phyloP scores from a whole-genome alignment of 2,329 filamentous ascomycete genomes.

The Nemania diffusa region DNA sequence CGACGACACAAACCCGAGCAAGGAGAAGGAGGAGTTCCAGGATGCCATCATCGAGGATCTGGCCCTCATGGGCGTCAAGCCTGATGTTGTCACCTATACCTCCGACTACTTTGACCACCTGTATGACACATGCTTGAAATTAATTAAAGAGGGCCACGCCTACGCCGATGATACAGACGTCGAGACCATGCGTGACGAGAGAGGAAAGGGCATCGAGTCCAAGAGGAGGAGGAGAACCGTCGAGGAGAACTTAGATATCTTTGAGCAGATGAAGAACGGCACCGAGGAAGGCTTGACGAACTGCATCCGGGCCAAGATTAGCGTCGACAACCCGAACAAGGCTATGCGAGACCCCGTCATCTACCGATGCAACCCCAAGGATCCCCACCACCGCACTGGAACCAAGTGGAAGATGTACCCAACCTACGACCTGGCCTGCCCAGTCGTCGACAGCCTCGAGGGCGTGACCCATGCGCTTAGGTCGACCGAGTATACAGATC shows the following conservation, averaged over 20 bases:
- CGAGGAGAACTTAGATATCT: slow-evolving; percentile 86
- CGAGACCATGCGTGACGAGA: slow-evolving; percentile 85
- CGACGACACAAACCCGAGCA: slow-evolving; percentile 96
- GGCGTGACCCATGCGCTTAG: slow-evolving; percentile 85
- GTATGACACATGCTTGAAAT: slow-evolving; percentile 83
- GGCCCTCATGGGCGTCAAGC: slow-evolving; percentile 88
- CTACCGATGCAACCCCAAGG: slow-evolving; percentile 84
- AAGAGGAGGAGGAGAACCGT: slow-evolving; percentile 79
- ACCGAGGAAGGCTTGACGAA: slow-evolving; percentile 81
- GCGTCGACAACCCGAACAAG: slow-evolving; percentile 91
- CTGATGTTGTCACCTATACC: slow-evolving; percentile 87
- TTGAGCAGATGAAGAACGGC: slow-evolving; percentile 93
- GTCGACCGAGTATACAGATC: slow-evolving; percentile 88
- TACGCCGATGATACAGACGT: slow-evolving; percentile 96
- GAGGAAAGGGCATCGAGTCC: slow-evolving; percentile 85
- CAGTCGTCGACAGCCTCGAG: slow-evolving; percentile 82
- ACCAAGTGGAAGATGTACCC: slow-evolving; percentile 86
- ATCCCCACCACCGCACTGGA: slow-evolving; percentile 80
- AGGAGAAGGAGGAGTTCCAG: slow-evolving; percentile 97
- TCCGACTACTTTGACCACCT: slow-evolving; percentile 96
- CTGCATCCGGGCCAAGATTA: slow-evolving; percentile 96
- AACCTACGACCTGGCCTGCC: slow-evolving; percentile 88
- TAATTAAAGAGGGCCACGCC: slow-evolving; percentile 87
- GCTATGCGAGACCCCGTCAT: slow-evolving; percentile 97
- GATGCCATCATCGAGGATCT: slow-evolving; percentile 94